Evolutionary conservation across 805 yeast species (phyloP), one percentile per base, ranked within the genome.

Genomic region (Maudiozyma saulgeensis): DNA sequence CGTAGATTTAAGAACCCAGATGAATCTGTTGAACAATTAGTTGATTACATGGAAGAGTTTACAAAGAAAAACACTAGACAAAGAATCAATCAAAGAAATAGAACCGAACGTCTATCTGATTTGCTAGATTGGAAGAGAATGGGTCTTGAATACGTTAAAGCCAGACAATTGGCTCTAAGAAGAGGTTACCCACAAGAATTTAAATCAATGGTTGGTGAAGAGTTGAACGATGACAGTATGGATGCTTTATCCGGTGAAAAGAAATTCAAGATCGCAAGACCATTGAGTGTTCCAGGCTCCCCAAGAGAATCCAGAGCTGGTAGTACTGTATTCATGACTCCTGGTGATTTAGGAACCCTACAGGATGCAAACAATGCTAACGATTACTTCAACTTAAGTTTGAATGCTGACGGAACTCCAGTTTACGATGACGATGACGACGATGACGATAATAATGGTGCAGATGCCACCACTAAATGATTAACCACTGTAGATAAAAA

Each of bases 61-160:
- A 76, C 89, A 41, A 76, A 79, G 60, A 89, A 93, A 71, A 84
- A 96, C 15, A 82, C 97, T 68, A 85, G 99, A 70, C 97, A 93
- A 69, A 80, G 99, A 70, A 93, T 91, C 71, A 93, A 93, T 69
- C 98, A 91, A 74, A 82, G 99, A 72, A 91, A 91, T 70, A 80
- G 99, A 68, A 93, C 96, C 26, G 99, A 91, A 71, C 77, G 99
- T 58, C 76, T 91, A 54, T 82, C 93, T 46, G 98, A 93, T 66
- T 71, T 91, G 60, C 78, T 91, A 53, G 99, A 91, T 71, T 91
- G 99, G 99, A 87, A 87, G 69, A 79, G 98, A 61, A 90, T 91
- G 98, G 99, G 99, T 0, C 73, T 91, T 48, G 99, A 93, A 68
- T 91, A 91, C 68, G 81, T 87, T 61, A 91, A 91, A 73, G 98